phyloP scores from a whole-genome alignment of 23 red algal genomes.

The Gracilaria gracilis region DNA sequence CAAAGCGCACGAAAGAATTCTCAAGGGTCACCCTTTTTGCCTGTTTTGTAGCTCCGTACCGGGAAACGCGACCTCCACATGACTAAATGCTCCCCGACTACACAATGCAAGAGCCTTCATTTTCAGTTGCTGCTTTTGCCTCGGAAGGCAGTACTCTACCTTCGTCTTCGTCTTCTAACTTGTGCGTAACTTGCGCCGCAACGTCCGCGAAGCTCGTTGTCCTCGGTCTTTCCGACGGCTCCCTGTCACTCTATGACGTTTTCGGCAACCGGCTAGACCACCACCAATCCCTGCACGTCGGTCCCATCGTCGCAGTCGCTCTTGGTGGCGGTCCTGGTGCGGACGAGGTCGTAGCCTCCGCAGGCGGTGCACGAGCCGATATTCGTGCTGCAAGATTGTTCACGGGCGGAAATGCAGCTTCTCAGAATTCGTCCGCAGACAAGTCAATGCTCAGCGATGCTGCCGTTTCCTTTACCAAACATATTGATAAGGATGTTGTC shows the following conservation, averaged over 20 bases:
- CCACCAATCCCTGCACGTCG: conserved; percentile 54
- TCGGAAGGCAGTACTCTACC: neutral
- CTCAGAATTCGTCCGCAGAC: neutral
- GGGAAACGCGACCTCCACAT: neutral
- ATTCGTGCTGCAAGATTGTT: conserved; percentile 53
- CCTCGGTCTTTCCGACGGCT: conserved; percentile 72
- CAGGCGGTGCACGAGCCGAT: conserved; percentile 35
- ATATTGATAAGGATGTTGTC: conserved; percentile 29
- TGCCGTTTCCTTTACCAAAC: conserved; percentile 38
- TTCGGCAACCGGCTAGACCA: conserved; percentile 70
- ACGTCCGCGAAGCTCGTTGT: conserved; percentile 68
- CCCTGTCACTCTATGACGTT: conserved; percentile 64
- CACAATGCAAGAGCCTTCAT: conserved; percentile 56
- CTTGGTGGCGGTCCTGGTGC: conserved; percentile 47
- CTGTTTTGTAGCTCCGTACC: neutral
- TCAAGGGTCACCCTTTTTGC: too few species aligned
- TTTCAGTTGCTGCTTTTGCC: conserved; percentile 62
- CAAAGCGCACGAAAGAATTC: neutral
- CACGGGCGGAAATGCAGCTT: neutral
- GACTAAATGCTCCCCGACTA: neutral
- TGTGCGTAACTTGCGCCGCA: conserved; percentile 40
- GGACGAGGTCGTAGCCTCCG: conserved; percentile 62
- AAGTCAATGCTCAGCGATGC: conserved; percentile 55
- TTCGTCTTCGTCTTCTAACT: neutral
- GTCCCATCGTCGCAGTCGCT: conserved; percentile 59